Conservation (phyloP, 2,329 filamentous ascomycete species). For the Corinectria fuckeliana region DNA sequence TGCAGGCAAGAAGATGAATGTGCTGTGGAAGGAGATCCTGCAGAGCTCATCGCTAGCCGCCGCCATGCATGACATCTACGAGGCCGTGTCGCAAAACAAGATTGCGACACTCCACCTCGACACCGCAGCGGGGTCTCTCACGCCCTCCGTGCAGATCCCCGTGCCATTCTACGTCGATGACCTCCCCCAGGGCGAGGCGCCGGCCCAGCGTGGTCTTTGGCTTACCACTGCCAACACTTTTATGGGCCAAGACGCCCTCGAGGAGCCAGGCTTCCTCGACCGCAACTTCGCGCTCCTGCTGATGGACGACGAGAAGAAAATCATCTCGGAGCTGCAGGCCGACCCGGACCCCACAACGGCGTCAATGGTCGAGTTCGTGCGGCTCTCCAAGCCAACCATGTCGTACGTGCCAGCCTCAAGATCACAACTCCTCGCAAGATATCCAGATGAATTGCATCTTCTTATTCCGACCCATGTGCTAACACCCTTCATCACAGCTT, state of each 20-base stretch:
- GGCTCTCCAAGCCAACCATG: conserved; percentile 72
- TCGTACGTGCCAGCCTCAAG: conserved; percentile 54
- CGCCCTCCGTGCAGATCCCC: conserved; percentile 69
- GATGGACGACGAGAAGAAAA: conserved; percentile 79
- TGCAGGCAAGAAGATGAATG: conserved; percentile 64
- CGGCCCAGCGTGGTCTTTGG: conserved; percentile 78
- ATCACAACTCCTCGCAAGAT: not conserved
- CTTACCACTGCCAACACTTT: conserved; percentile 85
- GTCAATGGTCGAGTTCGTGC: conserved; percentile 81
- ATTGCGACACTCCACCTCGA: conserved; percentile 85
- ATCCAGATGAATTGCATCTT: not conserved
- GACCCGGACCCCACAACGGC: conserved; percentile 78
- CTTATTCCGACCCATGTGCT: not conserved
- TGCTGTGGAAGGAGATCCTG: conserved; percentile 74
- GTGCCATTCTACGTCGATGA: conserved; percentile 74
- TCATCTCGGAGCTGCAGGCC: conserved; percentile 75
- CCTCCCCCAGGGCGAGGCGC: conserved; percentile 71
- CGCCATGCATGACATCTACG: conserved; percentile 82
- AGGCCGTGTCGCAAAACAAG: conserved; percentile 80
- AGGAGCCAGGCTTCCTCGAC: conserved; percentile 73
- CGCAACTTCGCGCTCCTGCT: conserved; percentile 88
- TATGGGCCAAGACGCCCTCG: conserved; percentile 69
- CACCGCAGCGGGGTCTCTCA: conserved; percentile 62
- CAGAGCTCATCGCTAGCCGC: conserved; percentile 78
- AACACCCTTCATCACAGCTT: conserved; percentile 50